Conservation (phyloP, 371 early-diverging fungal species). For the Lichtheimia hyalospora region DNA sequence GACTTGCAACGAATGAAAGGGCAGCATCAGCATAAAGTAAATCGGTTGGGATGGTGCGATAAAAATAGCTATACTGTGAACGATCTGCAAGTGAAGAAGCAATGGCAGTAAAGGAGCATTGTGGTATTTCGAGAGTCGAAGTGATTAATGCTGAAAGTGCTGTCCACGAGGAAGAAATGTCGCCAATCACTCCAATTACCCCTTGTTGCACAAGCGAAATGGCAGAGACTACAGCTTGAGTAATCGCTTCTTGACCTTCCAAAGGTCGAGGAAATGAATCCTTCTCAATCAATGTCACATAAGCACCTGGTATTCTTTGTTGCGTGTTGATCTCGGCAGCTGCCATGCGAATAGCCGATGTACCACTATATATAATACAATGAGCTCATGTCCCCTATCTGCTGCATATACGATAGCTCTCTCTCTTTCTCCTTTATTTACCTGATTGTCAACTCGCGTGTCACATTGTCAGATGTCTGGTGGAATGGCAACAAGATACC, state of each 20-base stretch:
- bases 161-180: conserved; percentile 61
- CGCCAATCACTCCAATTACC: conserved; percentile 57
- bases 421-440: conserved; percentile 6
- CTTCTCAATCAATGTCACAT: conserved; percentile 56
- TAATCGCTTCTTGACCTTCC: conserved; percentile 43
- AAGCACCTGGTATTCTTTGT: conserved; percentile 55
- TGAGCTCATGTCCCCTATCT: neutral
- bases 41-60: conserved; percentile 55
- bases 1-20: conserved; percentile 47
- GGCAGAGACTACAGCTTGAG: conserved; percentile 54
- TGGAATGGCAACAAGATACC: conserved; percentile 55
- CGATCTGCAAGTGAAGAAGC: conserved; percentile 57
- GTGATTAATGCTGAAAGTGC: conserved; percentile 57
- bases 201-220: conserved; percentile 57
- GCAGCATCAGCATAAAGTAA: conserved; percentile 51
- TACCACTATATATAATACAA: conserved; percentile 35
- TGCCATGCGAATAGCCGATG: conserved; percentile 59
- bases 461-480: conserved; percentile 36
- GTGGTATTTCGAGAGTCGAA: conserved; percentile 57
- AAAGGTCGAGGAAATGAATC: conserved; percentile 55
- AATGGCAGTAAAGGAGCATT: conserved; percentile 60
- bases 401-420: neutral
- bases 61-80: conserved; percentile 55
- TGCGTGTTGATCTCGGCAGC: conserved; percentile 56
- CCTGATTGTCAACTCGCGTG: conserved; percentile 42